Evolutionary conservation across 2,329 filamentous ascomycete genomes (phyloP), one percentile per base, ranked within the genome.

Genomic region (Capronia epimyces): DNA sequence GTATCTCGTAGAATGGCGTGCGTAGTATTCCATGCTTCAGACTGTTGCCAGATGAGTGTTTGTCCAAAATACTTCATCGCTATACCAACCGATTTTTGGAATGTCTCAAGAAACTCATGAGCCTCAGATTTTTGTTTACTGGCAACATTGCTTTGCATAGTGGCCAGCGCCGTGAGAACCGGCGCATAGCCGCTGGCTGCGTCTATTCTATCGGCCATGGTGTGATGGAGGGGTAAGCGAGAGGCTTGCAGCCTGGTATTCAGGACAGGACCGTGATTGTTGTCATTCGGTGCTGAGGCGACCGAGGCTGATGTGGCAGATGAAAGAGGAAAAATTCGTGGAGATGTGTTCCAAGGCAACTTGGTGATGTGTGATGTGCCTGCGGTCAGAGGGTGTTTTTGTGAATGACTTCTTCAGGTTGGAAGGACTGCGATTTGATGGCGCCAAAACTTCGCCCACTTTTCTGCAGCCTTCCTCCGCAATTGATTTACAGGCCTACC

Each of bases 61-160:
- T 53, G 13, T 36, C 13, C 29, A 15, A 37, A 24, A 4, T 32
- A 9, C 36, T 18, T 9, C 1, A 31, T 20, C 37, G 21, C 22
- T 25, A 12, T 22, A 53, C 85, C 62, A 71, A 95, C 91, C 69
- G 93, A 97, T 81, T 98, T 98, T 79, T 98, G 93, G 72, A 97
- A 98, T 63, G 82, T 84, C 72, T 95, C 87, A 54, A 98, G 78
- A 68, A 85, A 98, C 67, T 91, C 83, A 67, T 96, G 90, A 53
- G 89, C 90, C 69, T 89, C 86, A 68, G 86, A 84, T 76, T 97
- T 97, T 66, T 87, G 82, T 60, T 85, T 79, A 65, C 86, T 81
- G 66, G 91, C 83, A 61, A 83, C 86, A 71, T 85, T 87, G 67
- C 89, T 79, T 66, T 82, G 84, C 90, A 98, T 95, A 58, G 90